Base-by-base conservation (phyloP, 441 rosid genomes). In the Viola pubescens region DNA sequence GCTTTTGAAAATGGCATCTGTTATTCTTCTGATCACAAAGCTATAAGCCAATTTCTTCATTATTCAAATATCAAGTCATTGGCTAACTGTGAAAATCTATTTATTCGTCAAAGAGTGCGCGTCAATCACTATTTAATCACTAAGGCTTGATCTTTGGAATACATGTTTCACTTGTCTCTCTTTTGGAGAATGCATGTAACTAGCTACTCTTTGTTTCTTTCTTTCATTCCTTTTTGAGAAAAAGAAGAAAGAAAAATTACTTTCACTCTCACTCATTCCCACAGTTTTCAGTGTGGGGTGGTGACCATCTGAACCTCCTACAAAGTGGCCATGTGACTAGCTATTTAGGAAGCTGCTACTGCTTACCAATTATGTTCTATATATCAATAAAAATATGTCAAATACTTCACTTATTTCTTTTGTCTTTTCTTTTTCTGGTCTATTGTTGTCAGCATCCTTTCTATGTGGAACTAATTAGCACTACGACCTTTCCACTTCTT, bases 401-500 rank as follows among this genome's bases (percentile, higher is more conserved):
- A 9, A 43, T 0, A 43, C 10, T 37, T 5, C 9, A 45, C 11
- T 54, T 13, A 44, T 40, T 10, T 48, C 26, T 8, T n/a, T 52
- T 40, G 9, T 51, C 37, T 19, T 43, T 16, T 14, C 51, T 11
- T 16, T 37, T 0, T 6, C 6, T 16, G 13, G 42, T 43, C 34
- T 69, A 3, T 39, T 48, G 51, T 52, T 39, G 1, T 41, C 14
- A 41, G 43, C 51, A 37, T 26, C 42, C 47, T 64, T 34, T n/a
- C 49, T 26, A 41, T 51, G 34, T 50, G 12, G 38, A 44, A 43
- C 12, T 48, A 58, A 48, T 45, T 4, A 54, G 5, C 19, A 43
- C 38, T 39, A 52, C 13, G n/a, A 40, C n/a, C 13, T 14, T 46
- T 56, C 65, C 16, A 7, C 44, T 56, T 70, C 66, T 69, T 80